phyloP scores from a whole-genome alignment of 192 early-diverging fungal species.

The Coemansia sp. region DNA sequence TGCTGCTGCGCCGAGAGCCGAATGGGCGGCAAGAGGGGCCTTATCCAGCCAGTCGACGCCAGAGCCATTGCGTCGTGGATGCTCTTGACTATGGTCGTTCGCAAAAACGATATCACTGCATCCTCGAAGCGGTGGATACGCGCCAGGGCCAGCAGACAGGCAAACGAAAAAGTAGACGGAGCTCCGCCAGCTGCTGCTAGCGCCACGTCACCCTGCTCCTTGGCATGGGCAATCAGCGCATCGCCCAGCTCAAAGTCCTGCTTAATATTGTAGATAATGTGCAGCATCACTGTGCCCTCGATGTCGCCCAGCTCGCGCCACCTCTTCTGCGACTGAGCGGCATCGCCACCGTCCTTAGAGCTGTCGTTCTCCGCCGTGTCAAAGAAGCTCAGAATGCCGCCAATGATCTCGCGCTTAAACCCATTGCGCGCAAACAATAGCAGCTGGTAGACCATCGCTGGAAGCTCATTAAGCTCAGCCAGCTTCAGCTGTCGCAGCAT shows the following conservation, averaged over 20 bases:
- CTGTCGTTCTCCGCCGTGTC: conserved; percentile 49
- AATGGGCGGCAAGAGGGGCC: conserved; percentile 8
- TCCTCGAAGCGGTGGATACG: conserved; percentile 72
- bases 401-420: conserved; percentile 56
- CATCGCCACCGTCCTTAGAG: not conserved
- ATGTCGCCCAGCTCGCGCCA: conserved; percentile 55
- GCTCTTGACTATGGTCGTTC: conserved; percentile 18
- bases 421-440: conserved; percentile 66
- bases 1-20: not conserved
- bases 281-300: conserved; percentile 69
- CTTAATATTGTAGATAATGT: conserved; percentile 68
- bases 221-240: conserved; percentile 49
- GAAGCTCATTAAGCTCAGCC: conserved; percentile 51
- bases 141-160: conserved; percentile 66
- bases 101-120: conserved; percentile 43
- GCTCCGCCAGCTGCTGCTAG: not conserved
- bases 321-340: conserved; percentile 6
- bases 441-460: conserved; percentile 68
- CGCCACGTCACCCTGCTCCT: conserved; percentile 51
- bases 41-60: conserved; percentile 14
- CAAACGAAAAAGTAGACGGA: conserved; percentile 63
- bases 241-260: conserved; percentile 65
- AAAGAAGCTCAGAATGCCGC: conserved; percentile 61
- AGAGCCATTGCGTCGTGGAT: conserved; percentile 25
- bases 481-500: conserved; percentile 32